phyloP scores from a whole-genome alignment of 768 basidiomycete genomes.

The Ramaria sp. region DNA sequence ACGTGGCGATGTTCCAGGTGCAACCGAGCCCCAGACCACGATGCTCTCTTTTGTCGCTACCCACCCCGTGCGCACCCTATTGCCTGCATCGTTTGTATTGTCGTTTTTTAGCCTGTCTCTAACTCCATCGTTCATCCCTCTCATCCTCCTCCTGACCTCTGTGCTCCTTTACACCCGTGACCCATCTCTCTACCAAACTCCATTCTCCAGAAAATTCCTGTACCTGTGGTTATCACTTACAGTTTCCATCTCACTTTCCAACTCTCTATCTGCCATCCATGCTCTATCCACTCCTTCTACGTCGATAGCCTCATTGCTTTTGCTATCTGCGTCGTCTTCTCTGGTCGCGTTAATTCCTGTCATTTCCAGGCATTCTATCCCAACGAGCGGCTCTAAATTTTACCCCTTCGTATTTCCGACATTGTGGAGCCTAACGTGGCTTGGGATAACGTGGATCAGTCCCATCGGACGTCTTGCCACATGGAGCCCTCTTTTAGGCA shows the following conservation, averaged over 20 bases:
- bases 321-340: not conserved
- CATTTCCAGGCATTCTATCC: not conserved
- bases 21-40: no score
- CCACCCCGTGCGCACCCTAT: constrained; percentile 10
- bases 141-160: constrained; percentile 18
- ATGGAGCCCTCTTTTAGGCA: constrained; percentile 52
- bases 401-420: constrained; percentile 45
- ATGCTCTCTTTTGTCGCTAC: constrained; percentile 1
- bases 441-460: constrained; percentile 37
- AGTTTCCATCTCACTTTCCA: constrained; percentile 17
- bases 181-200: constrained; percentile 12
- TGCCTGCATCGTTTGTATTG: constrained; percentile 4
- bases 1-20: no score
- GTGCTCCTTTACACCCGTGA: constrained; percentile 17
- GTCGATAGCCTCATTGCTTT: not conserved
- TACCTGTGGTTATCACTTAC: constrained; percentile 17
- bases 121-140: constrained; percentile 20
- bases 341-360: constrained; percentile 1
- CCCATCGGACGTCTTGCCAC: constrained; percentile 62
- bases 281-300: constrained; percentile 12
- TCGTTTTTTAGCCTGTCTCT: constrained; percentile 20
- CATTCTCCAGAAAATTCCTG: constrained; percentile 2
- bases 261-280: constrained; percentile 22
- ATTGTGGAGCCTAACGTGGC: constrained; percentile 60
- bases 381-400: constrained; percentile 28